Evolutionary conservation across 306 rosid genomes (phyloP).

Genomic region (Sindora glabra): DNA sequence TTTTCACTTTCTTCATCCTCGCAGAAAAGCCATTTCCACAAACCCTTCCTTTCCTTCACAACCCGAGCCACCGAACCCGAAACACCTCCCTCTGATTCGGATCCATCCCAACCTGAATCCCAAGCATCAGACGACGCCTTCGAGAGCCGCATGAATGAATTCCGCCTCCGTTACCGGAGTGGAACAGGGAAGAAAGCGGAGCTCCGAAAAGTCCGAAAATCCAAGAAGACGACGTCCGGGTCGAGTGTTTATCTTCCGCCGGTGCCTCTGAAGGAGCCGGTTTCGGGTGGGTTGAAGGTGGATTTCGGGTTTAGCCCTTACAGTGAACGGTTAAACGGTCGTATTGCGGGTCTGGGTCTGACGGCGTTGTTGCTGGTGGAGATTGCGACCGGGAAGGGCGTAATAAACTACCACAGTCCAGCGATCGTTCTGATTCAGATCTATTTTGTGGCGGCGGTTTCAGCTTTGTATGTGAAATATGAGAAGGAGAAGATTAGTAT

Average conservation of each 20-base stretch:
- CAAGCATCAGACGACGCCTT: conserved; percentile 24
- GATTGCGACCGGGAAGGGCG: conserved; percentile 75
- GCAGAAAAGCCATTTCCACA: conserved; percentile 30
- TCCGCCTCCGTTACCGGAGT: conserved; percentile 61
- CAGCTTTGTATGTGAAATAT: conserved; percentile 54
- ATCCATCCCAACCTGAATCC: conserved; percentile 7
- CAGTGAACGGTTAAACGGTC: conserved; percentile 73
- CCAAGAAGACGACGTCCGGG: conserved; percentile 33
- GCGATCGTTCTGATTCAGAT: conserved; percentile 54
- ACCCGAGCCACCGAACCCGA: conserved; percentile 52
- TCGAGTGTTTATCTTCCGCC: conserved; percentile 60
- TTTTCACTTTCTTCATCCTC: conserved; percentile 29
- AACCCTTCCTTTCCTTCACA: conserved; percentile 23
- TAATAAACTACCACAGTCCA: conserved; percentile 65
- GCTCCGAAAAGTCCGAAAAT: conserved; percentile 44
- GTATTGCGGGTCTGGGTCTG: conserved; percentile 58
- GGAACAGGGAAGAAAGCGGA: conserved; percentile 88
- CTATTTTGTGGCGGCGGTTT: conserved; percentile 68
- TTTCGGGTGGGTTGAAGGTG: conserved; percentile 55
- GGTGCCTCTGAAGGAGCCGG: conserved; percentile 67
- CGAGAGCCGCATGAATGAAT: conserved; percentile 40
- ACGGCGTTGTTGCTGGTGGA: conserved; percentile 77
- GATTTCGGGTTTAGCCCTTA: conserved; percentile 67
- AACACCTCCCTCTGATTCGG: conserved; percentile 34
- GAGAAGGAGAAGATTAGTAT: conserved; percentile 78